Base-by-base conservation (phyloP, 179 eudicot genomes). In the Beta lomatogona region DNA sequence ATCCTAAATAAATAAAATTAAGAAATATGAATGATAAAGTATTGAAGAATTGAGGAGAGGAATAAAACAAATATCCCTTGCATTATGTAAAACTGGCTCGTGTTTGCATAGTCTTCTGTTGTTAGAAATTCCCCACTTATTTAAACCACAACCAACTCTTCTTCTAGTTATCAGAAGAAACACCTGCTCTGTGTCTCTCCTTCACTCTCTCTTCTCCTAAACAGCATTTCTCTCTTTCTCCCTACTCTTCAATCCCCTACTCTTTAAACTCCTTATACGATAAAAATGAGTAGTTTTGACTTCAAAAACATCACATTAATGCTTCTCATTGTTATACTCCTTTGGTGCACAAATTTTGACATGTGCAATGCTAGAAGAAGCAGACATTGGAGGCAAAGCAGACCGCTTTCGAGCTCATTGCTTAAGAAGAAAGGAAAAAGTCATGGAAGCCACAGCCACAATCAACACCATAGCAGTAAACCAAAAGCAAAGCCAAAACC, bases 321-420 rank as follows among this genome's bases (percentile, higher is more conserved):
- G 79, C 79, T 92, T 71, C 60, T 92, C 25, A 77, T 88, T 59
- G 75, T 85, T 13, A 25, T 86, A 41, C 87, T 93, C 22, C 78
- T 92, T 46, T 90, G 88, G 86, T 87, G 82, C 21, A 82, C 88
- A 4, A 79, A 75, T 22, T 70, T 90, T 19, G 88, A 86, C 71
- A 73, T 71, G 65, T 88, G 94, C 83, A 86, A 75, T 85, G 98
- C 97, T 9, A 86, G 93, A 87, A 86, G 87, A 86, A 89, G 88
- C 68, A 74, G 87, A 77, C 92, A 92, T 82, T 89, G 90, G 93
- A 89, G 91, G 74, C 86, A 86, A 19, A 85, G 63, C 16, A 78
- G 85, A 77, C 82, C 84, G 36, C 50, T 83, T 46, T 85, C 87
- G 3, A 66, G 71, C 36, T 85, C 89, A 75, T 79, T 87, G 78